phyloP scores from a whole-genome alignment of 768 basidiomycete species.

The Pulveroboletus sp. region DNA sequence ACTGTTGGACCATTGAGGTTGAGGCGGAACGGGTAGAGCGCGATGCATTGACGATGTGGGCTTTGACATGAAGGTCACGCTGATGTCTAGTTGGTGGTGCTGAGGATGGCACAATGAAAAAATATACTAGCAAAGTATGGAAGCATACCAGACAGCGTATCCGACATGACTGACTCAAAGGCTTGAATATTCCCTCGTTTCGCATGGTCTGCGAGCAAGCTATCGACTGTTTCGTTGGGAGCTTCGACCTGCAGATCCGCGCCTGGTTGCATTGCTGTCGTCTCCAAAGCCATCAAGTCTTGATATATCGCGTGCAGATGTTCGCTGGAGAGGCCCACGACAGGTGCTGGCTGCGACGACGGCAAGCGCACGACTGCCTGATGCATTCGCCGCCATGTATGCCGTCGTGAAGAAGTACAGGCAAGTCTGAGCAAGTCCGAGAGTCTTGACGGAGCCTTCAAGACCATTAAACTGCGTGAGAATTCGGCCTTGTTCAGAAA shows the following conservation, averaged over 20 bases:
- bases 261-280: constrained; percentile 5
- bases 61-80: constrained; percentile 70
- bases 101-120: constrained; percentile 15
- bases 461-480: too few relatives aligned
- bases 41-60: constrained; percentile 42
- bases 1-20: constrained; percentile 31
- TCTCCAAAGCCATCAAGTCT: constrained; percentile 35
- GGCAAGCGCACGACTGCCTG: constrained; percentile 11
- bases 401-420: constrained; percentile 1
- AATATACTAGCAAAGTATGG: background rate
- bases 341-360: background rate
- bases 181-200: constrained; percentile 41
- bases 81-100: constrained; percentile 49
- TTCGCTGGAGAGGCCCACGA: constrained; percentile 19
- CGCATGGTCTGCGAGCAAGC: constrained; percentile 50
- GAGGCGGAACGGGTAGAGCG: background rate
- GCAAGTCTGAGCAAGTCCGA: constrained; percentile 1
- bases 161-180: constrained; percentile 44
- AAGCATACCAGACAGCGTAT: constrained; percentile 42
- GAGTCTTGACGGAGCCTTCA: constrained; percentile 1
- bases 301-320: constrained; percentile 34
- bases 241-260: constrained; percentile 25
- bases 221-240: constrained; percentile 44
- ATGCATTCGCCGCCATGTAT: constrained; percentile 17
- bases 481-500: too few relatives aligned